Evolutionary conservation across 768 basidiomycete species (phyloP).

Genomic region (Pleurotus sapidus): DNA sequence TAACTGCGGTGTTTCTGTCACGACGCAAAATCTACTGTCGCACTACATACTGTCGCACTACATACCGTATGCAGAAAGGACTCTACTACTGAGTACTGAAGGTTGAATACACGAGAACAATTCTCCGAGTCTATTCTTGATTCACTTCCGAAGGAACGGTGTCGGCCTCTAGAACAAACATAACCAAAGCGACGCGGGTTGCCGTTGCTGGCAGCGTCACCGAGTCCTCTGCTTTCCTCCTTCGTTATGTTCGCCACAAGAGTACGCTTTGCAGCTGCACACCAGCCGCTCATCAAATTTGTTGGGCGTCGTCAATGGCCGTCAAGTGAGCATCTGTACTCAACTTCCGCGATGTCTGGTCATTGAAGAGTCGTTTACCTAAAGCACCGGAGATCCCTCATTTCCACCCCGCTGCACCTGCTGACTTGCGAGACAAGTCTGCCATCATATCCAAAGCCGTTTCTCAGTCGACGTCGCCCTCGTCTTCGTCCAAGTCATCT

Average conservation of each 20-base stretch:
- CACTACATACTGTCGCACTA: no score
- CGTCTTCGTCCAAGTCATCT: conserved; percentile 16
- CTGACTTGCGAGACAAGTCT: conserved; percentile 52
- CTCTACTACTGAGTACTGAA: no score
- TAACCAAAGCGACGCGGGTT: no score
- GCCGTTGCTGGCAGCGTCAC: no score
- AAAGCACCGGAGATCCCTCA: conserved; percentile 38
- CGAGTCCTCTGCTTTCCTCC: no score
- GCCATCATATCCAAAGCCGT: conserved; percentile 37
- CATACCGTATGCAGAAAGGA: no score
- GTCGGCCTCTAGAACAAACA: no score
- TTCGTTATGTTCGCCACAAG: neutral
- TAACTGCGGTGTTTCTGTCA: no score
- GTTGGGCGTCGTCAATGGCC: conserved; percentile 57
- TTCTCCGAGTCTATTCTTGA: no score
- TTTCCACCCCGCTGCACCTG: conserved; percentile 68
- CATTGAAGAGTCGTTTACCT: neutral
- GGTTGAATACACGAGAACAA: no score
- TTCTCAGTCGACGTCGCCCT: conserved; percentile 17
- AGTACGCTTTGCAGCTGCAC: conserved; percentile 24
- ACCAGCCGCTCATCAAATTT: conserved; percentile 63
- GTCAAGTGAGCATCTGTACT: conserved; percentile 29
- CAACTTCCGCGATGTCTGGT: neutral
- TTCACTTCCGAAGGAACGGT: no score
- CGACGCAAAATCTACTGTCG: no score